Percentiles rank a stretch among this genome's conserved stretches.
Evolutionary conservation across 495 filamentous ascomycete genomes (phyloP).

Genomic region (Halenospora varia): DNA sequence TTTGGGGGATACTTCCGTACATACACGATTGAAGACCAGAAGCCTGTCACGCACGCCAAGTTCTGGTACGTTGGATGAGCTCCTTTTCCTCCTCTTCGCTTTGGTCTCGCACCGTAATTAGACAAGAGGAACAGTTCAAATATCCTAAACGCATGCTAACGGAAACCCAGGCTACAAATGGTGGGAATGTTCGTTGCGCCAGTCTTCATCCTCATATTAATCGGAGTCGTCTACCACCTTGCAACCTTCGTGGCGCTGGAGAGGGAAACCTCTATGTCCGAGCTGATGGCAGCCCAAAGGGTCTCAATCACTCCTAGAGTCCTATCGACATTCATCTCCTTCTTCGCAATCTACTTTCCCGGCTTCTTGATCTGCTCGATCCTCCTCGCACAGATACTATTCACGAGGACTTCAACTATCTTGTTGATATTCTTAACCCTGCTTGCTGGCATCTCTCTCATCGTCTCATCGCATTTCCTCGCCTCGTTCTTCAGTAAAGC

Average conservation of each 20-base stretch:
- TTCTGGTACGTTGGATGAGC: too few relatives aligned
- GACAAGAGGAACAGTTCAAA: neutral
- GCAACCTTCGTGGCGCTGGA: slow-evolving; percentile 19
- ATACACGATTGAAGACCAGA: neutral
- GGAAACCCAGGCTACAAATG: slow-evolving; percentile 8
- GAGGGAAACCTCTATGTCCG: slow-evolving; percentile 16
- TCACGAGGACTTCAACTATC: slow-evolving; percentile 31
- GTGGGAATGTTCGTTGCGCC: slow-evolving; percentile 14
- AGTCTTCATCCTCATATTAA: slow-evolving; percentile 18
- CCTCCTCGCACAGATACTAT: slow-evolving; percentile 34
- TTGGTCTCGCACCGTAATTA: too few relatives aligned
- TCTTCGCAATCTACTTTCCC: slow-evolving; percentile 42
- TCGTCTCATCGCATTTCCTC: slow-evolving; percentile 36
- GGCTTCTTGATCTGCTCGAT: slow-evolving; percentile 37
- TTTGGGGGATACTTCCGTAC: slow-evolving; percentile 5
- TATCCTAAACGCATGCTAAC: neutral
- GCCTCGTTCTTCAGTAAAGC: slow-evolving; percentile 43
- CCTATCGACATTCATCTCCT: slow-evolving; percentile 27
- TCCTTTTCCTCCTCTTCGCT: too few relatives aligned
- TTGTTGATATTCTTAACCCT: slow-evolving; percentile 38
- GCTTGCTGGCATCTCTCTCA: slow-evolving; percentile 34
- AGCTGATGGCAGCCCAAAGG: slow-evolving; percentile 21
- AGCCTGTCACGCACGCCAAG: neutral
- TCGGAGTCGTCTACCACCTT: slow-evolving; percentile 22
- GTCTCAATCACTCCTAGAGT: slow-evolving; percentile 19